A percentile compares a stretch with the other conserved stretches of the same genome.
Evolutionary conservation across 345 rosid genomes (phyloP).

Genomic region (Syzygium oleosum): DNA sequence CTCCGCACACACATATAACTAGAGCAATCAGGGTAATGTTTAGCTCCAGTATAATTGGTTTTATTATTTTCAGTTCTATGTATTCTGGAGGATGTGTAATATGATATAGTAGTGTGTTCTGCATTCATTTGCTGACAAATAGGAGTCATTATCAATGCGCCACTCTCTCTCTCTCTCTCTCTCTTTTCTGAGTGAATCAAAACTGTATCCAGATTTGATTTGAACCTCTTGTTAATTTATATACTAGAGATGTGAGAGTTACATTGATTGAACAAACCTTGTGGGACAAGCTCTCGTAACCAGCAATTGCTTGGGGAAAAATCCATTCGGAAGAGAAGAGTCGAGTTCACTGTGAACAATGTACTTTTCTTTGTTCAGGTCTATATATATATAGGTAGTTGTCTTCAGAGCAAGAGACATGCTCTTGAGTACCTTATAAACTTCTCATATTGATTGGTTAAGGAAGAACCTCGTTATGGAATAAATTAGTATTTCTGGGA

Average conservation of each 20-base stretch:
- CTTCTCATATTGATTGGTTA: not conserved
- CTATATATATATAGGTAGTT: not conserved
- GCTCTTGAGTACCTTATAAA: not conserved
- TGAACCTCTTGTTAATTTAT: not conserved
- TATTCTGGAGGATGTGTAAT: not conserved
- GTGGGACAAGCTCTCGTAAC: not conserved
- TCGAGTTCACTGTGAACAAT: not conserved
- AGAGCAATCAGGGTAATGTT: not conserved
- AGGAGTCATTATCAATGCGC: not conserved
- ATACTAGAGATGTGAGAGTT: not conserved
- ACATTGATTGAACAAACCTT: not conserved
- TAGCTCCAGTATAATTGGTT: not conserved
- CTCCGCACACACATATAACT: not conserved
- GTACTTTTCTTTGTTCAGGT: not conserved
- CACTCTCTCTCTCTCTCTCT: not conserved
- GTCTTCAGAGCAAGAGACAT: not conserved
- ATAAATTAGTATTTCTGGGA: not conserved
- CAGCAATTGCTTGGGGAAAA: not conserved
- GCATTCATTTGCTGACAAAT: not conserved
- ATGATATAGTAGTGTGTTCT: not conserved
- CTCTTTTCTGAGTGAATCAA: not conserved
- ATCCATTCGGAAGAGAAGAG: not conserved
- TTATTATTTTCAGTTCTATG: not conserved
- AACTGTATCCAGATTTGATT: not conserved
- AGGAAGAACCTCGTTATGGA: not conserved